Percentiles rank a stretch among this genome's conserved stretches.
These are phyloP conservation scores for Chaetoceros muelleri DNA, from an alignment of 108 stramenopile genomes.

Conservation along the genomic window DNA sequence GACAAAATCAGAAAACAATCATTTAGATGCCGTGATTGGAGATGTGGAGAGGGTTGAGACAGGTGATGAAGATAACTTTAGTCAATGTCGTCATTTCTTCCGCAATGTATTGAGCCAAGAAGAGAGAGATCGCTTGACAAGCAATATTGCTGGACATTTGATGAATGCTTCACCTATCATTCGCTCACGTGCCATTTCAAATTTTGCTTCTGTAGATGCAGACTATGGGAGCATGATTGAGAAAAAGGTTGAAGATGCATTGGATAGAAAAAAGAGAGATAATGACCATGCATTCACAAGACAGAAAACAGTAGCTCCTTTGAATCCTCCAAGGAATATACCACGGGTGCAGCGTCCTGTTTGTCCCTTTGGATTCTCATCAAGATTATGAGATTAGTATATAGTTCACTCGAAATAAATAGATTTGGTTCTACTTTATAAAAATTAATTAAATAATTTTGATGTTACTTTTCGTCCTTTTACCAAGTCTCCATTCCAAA, in stretches of 20 bases:
- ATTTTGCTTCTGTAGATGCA: slow-evolving; percentile 41
- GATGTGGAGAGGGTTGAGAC: slow-evolving; percentile 40
- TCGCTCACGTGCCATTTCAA: slow-evolving; percentile 40
- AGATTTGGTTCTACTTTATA: no score
- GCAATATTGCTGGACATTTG: slow-evolving; percentile 49
- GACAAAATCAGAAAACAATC: neutral
- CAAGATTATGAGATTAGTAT: no score
- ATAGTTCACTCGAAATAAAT: no score
- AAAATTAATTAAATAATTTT: no score
- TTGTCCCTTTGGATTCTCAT: neutral
- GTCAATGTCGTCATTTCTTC: slow-evolving; percentile 32
- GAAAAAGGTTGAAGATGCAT: neutral
- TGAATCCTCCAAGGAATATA: neutral
- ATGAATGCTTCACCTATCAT: slow-evolving; percentile 39
- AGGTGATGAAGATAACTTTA: slow-evolving; percentile 49
- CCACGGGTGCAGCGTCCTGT: neutral
- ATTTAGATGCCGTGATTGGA: slow-evolving; percentile 16
- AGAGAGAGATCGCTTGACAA: slow-evolving; percentile 32
- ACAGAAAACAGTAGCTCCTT: neutral
- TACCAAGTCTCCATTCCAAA: slow-evolving; percentile 3
- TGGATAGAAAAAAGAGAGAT: neutral
- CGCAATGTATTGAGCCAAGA: slow-evolving; percentile 24
- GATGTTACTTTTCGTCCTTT: neutral
- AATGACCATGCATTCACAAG: no score
- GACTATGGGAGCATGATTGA: slow-evolving; percentile 14